A percentile compares a stretch with the other conserved stretches of the same genome.
Evolutionary conservation across 371 early-diverging fungal genomes (phyloP).

Genomic region (Lichtheimia ramosa): DNA sequence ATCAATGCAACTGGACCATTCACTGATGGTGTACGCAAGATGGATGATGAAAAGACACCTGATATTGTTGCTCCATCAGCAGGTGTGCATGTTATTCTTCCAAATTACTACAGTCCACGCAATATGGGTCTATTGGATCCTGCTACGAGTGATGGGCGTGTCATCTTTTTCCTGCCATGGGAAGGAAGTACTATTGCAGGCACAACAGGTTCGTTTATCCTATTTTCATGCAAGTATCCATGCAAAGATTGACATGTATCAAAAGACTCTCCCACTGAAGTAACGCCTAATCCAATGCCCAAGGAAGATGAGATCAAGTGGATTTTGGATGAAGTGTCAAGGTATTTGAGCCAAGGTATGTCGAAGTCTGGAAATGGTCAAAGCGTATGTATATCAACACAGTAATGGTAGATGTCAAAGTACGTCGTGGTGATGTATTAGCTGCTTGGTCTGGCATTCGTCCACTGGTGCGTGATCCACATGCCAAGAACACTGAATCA

Average conservation of each 20-base stretch:
- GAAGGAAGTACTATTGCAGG: conserved; percentile 98
- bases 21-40: conserved; percentile 84
- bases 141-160: conserved; percentile 95
- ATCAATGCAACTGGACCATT: conserved; percentile 81
- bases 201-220: conserved; percentile 68
- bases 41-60: conserved; percentile 74
- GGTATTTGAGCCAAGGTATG: conserved; percentile 78
- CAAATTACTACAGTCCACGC: conserved; percentile 91
- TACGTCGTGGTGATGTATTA: conserved; percentile 93
- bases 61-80: conserved; percentile 96
- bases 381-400: too few relatives aligned
- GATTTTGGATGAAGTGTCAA: conserved; percentile 93
- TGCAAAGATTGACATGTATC: background rate
- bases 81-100: conserved; percentile 97
- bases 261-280: conserved; percentile 83
- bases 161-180: conserved; percentile 99
- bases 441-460: conserved; percentile 99
- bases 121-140: conserved; percentile 98
- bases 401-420: conserved; percentile 70
- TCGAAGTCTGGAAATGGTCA: background rate
- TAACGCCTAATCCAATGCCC: conserved; percentile 83
- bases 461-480: conserved; percentile 97
- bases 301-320: conserved; percentile 94
- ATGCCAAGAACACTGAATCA: conserved; percentile 87
- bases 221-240: background rate